Evolutionary conservation across 1,139 yeast species (phyloP), one percentile per base, ranked within the genome.

Genomic region (Protomyces arabidopsidicola): DNA sequence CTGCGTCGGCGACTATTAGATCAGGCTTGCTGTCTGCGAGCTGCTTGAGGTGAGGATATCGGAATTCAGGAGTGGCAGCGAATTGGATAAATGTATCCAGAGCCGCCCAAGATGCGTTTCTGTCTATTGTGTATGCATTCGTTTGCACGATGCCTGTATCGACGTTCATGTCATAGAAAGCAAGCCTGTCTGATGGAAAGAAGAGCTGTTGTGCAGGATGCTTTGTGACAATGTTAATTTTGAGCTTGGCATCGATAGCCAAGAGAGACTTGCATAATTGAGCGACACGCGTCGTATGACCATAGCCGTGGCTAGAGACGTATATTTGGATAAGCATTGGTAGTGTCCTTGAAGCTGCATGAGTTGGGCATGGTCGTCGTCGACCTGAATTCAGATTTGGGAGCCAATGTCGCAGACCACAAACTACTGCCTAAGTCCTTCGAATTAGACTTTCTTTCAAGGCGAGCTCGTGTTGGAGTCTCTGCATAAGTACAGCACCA

Each of bases 251-350:
- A 9, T 39, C 52, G 10, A 31, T 20, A 10, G 39, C 36, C 18
- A 58, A 35, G 35, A 58, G 45, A 16, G 62, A 55, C 3, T 14
- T 24, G n/a, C 24, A 18, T 42, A 58, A 9, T 22, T 58, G 62
- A n/a, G 62, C 54, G 22, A 45, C 62, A 9, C 62, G 51, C 16
- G 62, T 58, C 2, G 62, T 55, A 38, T 58, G 62, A 3, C 62
- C 62, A 50, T 35, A 58, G 18, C 62, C 62, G 20, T 58, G 62
- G 22, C 62, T 55, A 2, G 62, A 58, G 18, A 58, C 56, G 35
- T 58, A 58, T 14, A 42, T n/a, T 18, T 42, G 48, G 20, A 42
- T n/a, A 4, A 42, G 48, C 48, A 42, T 42, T 18, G 12, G 16
- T n/a, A 9, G 16, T 14, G n/a, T n/a, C n/a, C 42, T 10, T 38